phyloP scores from a whole-genome alignment of 371 early-diverging fungal species.

The Scutellospora calospora region DNA sequence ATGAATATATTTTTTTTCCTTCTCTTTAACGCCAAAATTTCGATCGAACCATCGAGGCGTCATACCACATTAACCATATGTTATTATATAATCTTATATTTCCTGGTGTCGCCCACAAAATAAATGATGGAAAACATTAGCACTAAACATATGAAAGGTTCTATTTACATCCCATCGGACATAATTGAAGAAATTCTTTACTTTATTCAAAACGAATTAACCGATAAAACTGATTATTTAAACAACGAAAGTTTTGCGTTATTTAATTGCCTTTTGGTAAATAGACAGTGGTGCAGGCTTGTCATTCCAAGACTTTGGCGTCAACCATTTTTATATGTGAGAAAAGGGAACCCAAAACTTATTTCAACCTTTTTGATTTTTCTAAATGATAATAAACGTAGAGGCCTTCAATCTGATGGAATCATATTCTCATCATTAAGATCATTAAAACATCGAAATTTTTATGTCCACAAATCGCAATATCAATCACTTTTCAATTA shows the following conservation, averaged over 20 bases:
- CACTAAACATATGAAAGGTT: not conserved
- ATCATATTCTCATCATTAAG: not conserved
- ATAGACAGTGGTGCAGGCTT: not conserved
- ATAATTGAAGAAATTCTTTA: constrained; percentile 10
- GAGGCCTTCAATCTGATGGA: not conserved
- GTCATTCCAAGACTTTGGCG: constrained; percentile 5
- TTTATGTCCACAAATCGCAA: too few relatives aligned
- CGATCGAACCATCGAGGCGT: too few relatives aligned
- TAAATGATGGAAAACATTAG: too few relatives aligned
- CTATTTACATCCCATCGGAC: not conserved
- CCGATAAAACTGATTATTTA: not conserved
- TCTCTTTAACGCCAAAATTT: too few relatives aligned
- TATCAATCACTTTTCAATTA: constrained; percentile 5
- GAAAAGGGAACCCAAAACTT: not conserved
- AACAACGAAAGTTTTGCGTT: not conserved
- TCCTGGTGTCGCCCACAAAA: too few relatives aligned
- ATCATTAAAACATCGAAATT: too few relatives aligned
- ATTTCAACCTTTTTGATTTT: not conserved
- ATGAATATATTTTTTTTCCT: too few relatives aligned
- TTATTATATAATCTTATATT: too few relatives aligned
- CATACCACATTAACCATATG: too few relatives aligned
- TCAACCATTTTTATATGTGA: constrained; percentile 18
- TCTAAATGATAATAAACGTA: not conserved
- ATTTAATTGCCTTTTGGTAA: not conserved
- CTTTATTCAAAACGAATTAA: constrained; percentile 2